A percentile compares a stretch with the other conserved stretches of the same genome.
Evolutionary conservation across 202 grass and related monocot genomes (phyloP).

Genomic region (Brachypodium distachyon): DNA sequence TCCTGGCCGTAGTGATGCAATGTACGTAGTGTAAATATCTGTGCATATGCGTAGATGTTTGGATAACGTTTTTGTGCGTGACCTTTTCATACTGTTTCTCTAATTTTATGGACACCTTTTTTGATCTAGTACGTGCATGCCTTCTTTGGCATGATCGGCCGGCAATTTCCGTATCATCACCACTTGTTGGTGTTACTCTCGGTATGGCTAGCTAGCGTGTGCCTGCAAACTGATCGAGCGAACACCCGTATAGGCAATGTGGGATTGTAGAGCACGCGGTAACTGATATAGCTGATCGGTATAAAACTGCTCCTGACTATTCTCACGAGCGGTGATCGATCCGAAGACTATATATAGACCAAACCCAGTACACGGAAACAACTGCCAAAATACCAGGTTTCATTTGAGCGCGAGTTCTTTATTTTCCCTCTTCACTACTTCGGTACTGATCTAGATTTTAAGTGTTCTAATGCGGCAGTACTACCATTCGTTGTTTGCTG

Average conservation of each 20-base stretch:
- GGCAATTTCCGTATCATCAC: not conserved
- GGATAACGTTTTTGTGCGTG: not conserved
- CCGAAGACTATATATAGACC: not conserved
- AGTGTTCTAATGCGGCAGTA: not conserved
- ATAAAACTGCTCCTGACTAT: not conserved
- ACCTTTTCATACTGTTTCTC: not conserved
- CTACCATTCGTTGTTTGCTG: not conserved
- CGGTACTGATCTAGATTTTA: too few relatives aligned
- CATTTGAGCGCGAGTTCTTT: too few relatives aligned
- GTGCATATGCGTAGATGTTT: not conserved
- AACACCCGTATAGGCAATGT: not conserved
- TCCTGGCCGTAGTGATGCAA: not conserved
- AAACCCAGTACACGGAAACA: not conserved
- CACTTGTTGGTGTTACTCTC: not conserved
- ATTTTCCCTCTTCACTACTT: too few relatives aligned
- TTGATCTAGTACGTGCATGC: not conserved
- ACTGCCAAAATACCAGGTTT: not conserved
- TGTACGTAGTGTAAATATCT: slow-evolving; percentile 2
- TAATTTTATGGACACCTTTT: slow-evolving; percentile 33
- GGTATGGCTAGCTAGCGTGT: not conserved
- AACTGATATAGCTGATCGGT: not conserved
- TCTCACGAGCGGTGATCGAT: not conserved
- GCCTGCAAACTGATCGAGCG: not conserved
- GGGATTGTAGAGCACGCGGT: not conserved
- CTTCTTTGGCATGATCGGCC: not conserved